Percentiles rank a stretch among this genome's conserved stretches.
phyloP scores from a whole-genome alignment of 2,329 filamentous ascomycete species.

The Diplocarpon rosae region DNA sequence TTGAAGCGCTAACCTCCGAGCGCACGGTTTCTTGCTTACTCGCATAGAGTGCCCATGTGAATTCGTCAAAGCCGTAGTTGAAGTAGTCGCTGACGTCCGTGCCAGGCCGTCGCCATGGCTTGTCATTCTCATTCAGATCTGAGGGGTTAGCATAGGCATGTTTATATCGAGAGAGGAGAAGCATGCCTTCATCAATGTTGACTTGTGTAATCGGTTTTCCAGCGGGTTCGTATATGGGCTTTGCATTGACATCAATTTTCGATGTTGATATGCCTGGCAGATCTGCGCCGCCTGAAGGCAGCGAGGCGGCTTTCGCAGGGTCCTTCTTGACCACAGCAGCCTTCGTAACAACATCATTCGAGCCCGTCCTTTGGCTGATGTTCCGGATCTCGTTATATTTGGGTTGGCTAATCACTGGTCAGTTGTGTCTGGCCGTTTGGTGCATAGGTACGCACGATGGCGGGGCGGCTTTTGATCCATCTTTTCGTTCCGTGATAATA shows the following conservation, averaged over 20 bases:
- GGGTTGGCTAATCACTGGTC: conserved; percentile 37
- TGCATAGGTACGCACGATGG: conserved; percentile 37
- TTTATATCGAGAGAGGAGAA: not conserved
- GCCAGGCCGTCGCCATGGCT: conserved; percentile 90
- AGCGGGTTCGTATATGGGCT: conserved; percentile 65
- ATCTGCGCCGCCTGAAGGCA: conserved; percentile 34
- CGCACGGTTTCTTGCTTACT: conserved; percentile 74
- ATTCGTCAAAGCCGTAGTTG: conserved; percentile 98
- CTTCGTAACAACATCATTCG: conserved; percentile 40
- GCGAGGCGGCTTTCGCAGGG: conserved; percentile 28
- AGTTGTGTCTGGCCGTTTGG: conserved; percentile 3
- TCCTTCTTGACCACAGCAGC: conserved; percentile 36
- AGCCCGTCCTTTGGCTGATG: conserved; percentile 48
- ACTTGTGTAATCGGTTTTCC: conserved; percentile 74
- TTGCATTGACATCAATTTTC: conserved; percentile 72
- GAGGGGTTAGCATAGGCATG: conserved; percentile 2
- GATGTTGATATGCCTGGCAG: conserved; percentile 62
- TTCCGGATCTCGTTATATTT: conserved; percentile 56
- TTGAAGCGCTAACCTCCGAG: conserved; percentile 57
- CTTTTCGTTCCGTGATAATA: conserved; percentile 57
- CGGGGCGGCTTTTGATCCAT: conserved; percentile 48
- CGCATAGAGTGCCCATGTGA: conserved; percentile 92
- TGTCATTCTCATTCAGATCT: conserved; percentile 70
- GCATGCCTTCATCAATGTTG: conserved; percentile 56
- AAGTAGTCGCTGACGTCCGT: conserved; percentile 96